These are phyloP conservation scores for Ambrosiella beaveri DNA, from an alignment of 2,329 filamentous ascomycete species.

Conservation along the genomic window DNA sequence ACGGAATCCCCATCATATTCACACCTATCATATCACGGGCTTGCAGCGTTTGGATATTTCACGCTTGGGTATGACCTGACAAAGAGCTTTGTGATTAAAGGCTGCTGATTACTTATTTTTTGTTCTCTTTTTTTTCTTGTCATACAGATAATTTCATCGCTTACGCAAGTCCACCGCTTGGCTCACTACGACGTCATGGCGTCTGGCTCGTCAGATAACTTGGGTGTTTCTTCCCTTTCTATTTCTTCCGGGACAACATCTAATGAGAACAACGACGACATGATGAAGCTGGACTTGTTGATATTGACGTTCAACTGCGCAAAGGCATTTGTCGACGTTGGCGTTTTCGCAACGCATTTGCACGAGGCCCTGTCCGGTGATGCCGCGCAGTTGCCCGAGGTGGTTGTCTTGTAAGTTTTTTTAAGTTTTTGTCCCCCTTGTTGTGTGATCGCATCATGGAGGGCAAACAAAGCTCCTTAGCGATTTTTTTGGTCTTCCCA, in stretches of 20 bases:
- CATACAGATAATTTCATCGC: not conserved
- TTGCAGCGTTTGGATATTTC: not conserved
- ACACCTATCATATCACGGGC: not conserved
- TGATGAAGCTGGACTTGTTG: conserved; percentile 43
- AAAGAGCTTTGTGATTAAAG: not conserved
- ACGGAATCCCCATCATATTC: too few species aligned
- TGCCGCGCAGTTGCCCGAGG: conserved; percentile 30
- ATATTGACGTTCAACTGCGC: conserved; percentile 84
- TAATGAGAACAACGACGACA: conserved; percentile 8
- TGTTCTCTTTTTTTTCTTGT: not conserved
- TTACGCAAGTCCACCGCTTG: not conserved
- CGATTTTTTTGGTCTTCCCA: too few species aligned
- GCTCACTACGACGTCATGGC: not conserved
- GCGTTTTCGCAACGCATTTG: conserved; percentile 55
- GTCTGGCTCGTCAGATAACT: not conserved
- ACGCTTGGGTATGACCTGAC: not conserved
- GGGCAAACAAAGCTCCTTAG: too few species aligned
- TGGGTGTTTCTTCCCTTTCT: not conserved
- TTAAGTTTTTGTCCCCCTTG: not conserved
- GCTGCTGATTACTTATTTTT: not conserved
- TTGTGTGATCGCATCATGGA: not conserved
- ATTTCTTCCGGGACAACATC: not conserved
- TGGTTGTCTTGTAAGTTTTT: conserved; percentile 38
- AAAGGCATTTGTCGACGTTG: conserved; percentile 49
- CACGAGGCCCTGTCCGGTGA: conserved; percentile 38